Evolutionary conservation across 352 stramenopile genomes (phyloP), one percentile per base, ranked within the genome.

Genomic region (Globisporangium viniferum): DNA sequence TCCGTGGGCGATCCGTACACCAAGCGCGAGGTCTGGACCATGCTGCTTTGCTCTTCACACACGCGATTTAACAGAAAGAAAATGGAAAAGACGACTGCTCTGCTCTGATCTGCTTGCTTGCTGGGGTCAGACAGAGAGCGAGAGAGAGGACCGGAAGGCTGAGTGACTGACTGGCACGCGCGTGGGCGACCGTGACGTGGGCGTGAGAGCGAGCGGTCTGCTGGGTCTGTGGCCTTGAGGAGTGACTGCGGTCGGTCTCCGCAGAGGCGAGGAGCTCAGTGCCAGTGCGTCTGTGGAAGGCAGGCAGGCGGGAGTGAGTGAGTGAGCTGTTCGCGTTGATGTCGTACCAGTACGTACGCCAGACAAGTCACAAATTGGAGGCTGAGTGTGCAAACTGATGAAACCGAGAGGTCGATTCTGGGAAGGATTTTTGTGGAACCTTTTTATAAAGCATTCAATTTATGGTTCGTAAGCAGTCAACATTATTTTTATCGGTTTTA

Each of bases 1-100:
- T 67, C 63, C 24, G 63, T 62, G 18, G 54, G 54, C 9, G 63
- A 63, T 5, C 53, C 46, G 46, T n/a, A 53, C 18, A 6, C 46
- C 46, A 53, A n/a, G 46, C 46, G 20, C n/a, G 31, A 44, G 14
- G 31, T 60, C 6, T 35, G 55, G 15, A 46, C 55, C 55, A 60
- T 60, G 8, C 4, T 46, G 39, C 8, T 46, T 18, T 18, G 4
- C 4, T 18, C 39, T 5, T 10, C 36, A 1, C 35, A 46, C 12
- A 20, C 12, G 15, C 39, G 14, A 20, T 46, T 18, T n/a, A 7
- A 20, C 20, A 46, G 39, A 20, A 46, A 46, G 14, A 46, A 46
- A 20, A n/a, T 46, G 14, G 39, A 5, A 5, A 20, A 9, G 36
- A 12, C 36, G 36, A 15, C 36, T 41, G 36, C 36, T 41, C n/a